A percentile compares a stretch with the other conserved stretches of the same genome.
phyloP scores from a whole-genome alignment of 2,329 filamentous ascomycete genomes.

The Triangularia verruculosa region DNA sequence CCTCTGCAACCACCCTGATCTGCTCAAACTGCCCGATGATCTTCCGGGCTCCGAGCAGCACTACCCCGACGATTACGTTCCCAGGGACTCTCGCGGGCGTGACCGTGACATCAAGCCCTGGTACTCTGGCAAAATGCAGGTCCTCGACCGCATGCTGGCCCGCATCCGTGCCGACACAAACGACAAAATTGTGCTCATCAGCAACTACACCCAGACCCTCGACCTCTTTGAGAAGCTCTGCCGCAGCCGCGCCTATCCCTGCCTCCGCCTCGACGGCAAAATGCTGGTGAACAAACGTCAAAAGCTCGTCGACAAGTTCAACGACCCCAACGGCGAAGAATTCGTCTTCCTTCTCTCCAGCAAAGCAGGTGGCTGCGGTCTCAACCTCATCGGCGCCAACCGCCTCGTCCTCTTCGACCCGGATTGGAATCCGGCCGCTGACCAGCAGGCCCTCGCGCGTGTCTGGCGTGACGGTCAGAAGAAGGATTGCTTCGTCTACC shows the following conservation, averaged over 20 bases:
- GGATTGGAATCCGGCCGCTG: conserved; percentile 95
- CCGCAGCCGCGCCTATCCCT: conserved; percentile 78
- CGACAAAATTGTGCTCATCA: conserved; percentile 98
- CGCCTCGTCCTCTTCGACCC: conserved; percentile 94
- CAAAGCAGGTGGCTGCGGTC: conserved; percentile 93
- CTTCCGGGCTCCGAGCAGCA: conserved; percentile 80
- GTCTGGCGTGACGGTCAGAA: conserved; percentile 99
- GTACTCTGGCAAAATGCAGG: conserved; percentile 98
- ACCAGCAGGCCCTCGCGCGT: conserved; percentile 93
- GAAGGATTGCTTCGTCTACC: conserved; percentile 98
- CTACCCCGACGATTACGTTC: conserved; percentile 83
- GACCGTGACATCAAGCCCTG: conserved; percentile 90
- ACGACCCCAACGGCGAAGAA: conserved; percentile 83
- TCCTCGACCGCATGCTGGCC: conserved; percentile 96
- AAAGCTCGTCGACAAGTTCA: conserved; percentile 97
- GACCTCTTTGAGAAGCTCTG: conserved; percentile 93
- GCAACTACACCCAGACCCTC: conserved; percentile 94
- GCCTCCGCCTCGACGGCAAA: conserved; percentile 85
- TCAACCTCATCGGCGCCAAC: conserved; percentile 93
- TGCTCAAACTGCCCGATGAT: conserved; percentile 78
- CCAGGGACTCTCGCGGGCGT: conserved; percentile 80
- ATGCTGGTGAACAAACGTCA: conserved; percentile 98
- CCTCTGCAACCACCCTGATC: conserved; percentile 94
- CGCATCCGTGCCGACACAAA: conserved; percentile 94
- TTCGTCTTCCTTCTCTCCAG: conserved; percentile 96